These are phyloP conservation scores for Globisporangium cylindrosporum DNA, from an alignment of 352 stramenopile species.

Conservation along the genomic window DNA sequence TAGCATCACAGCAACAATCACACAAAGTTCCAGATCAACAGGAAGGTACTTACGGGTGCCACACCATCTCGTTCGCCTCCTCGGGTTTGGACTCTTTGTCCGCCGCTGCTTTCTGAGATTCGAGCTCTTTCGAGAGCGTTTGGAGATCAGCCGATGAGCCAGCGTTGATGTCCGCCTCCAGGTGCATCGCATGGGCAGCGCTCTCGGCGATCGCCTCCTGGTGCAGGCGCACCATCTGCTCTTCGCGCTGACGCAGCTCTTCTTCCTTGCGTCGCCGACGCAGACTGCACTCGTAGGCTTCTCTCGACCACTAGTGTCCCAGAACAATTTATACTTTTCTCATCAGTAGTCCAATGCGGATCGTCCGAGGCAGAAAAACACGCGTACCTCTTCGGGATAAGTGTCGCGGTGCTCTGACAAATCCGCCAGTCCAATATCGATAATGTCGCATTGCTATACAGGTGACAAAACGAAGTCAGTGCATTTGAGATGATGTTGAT, in stretches of 20 bases:
- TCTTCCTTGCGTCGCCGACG: constrained; percentile 57
- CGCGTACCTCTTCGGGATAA: constrained; percentile 65
- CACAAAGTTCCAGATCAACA: background rate
- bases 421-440: constrained; percentile 77
- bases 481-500: too few relatives aligned
- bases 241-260: constrained; percentile 61
- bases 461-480: background rate
- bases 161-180: constrained; percentile 67
- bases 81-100: constrained; percentile 61
- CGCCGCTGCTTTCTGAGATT: constrained; percentile 31
- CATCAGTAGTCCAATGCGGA: background rate
- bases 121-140: constrained; percentile 59
- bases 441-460: constrained; percentile 75
- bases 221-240: constrained; percentile 65
- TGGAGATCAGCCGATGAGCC: constrained; percentile 45
- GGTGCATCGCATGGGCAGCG: constrained; percentile 60
- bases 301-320: constrained; percentile 49
- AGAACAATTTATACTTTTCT: background rate
- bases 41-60: constrained; percentile 69
- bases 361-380: background rate
- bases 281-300: constrained; percentile 47
- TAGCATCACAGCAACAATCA: constrained; percentile 8
- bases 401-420: constrained; percentile 61
- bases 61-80: constrained; percentile 74
- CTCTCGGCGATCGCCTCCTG: constrained; percentile 73